Conservation (phyloP, 192 early-diverging fungal genomes). For the Coemansia sp. region DNA sequence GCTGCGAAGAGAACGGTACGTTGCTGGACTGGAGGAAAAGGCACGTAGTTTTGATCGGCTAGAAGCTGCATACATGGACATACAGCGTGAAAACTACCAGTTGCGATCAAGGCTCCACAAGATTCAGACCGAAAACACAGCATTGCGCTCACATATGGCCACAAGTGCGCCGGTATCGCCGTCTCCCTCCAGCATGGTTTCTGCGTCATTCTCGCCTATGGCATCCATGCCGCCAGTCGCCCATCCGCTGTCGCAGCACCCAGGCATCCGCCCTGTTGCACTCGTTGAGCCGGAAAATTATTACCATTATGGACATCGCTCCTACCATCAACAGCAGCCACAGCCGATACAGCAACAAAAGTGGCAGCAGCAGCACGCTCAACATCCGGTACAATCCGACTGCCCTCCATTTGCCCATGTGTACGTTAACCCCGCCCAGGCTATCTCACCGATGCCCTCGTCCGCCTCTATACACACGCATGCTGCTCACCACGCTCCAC, state of each 20-base stretch:
- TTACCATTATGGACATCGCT: constrained; percentile 4
- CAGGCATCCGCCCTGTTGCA: constrained; percentile 13
- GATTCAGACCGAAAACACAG: constrained; percentile 26
- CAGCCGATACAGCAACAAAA: constrained; percentile 15
- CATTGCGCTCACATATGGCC: constrained; percentile 29
- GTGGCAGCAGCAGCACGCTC: constrained; percentile 1
- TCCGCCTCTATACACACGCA: neutral
- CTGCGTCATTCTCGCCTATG: constrained; percentile 18
- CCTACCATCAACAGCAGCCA: constrained; percentile 12
- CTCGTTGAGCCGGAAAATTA: constrained; percentile 8
- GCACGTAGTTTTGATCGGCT: constrained; percentile 44
- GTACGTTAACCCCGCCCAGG: neutral
- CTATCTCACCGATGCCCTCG: neutral
- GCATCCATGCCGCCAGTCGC: neutral
- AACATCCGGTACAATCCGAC: constrained; percentile 8
- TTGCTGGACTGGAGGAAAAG: constrained; percentile 50
- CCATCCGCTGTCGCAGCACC: neutral
- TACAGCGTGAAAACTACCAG: constrained; percentile 46
- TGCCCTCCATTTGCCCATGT: neutral
- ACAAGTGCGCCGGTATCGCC: constrained; percentile 24
- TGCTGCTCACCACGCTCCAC: constrained; percentile 1
- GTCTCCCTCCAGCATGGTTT: constrained; percentile 12
- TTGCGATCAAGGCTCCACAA: constrained; percentile 29
- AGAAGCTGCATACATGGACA: constrained; percentile 41
- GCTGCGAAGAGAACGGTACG: constrained; percentile 47